Evolutionary conservation across 805 yeast genomes (phyloP).

Genomic region (Ogataea allantospora): DNA sequence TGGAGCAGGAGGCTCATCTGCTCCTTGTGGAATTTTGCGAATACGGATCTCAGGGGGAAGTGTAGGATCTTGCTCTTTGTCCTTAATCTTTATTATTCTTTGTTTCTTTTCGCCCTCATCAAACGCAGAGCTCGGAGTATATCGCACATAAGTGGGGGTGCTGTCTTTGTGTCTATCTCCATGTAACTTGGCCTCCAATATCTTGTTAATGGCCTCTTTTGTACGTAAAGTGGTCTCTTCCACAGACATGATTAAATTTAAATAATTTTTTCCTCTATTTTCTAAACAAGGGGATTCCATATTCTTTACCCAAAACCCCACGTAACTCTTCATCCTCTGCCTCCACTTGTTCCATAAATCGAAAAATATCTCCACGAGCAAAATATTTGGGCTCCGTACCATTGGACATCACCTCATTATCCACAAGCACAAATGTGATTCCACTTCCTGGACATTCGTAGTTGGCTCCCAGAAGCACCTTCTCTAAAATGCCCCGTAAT

Average conservation of each 20-base stretch:
- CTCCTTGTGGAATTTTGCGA: constrained; percentile 68
- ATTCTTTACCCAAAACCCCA: constrained; percentile 33
- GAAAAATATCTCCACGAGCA: constrained; percentile 41
- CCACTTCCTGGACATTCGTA: constrained; percentile 62
- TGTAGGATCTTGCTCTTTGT: constrained; percentile 76
- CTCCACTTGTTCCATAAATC: constrained; percentile 40
- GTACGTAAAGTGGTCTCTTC: constrained; percentile 53
- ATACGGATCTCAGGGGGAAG: constrained; percentile 76
- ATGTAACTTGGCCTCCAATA: constrained; percentile 43
- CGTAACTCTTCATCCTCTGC: constrained; percentile 43
- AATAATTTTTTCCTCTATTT: neutral
- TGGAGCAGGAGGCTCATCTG: constrained; percentile 54
- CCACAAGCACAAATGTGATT: constrained; percentile 47
- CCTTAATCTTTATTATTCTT: constrained; percentile 63
- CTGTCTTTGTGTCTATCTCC: constrained; percentile 29
- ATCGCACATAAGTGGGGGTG: constrained; percentile 43
- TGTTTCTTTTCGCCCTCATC: constrained; percentile 32
- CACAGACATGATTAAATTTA: constrained; percentile 7
- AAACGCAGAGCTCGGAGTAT: constrained; percentile 40
- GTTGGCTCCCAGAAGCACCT: constrained; percentile 48
- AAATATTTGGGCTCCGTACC: constrained; percentile 39
- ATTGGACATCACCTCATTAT: constrained; percentile 40
- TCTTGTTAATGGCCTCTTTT: constrained; percentile 48
- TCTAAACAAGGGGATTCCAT: constrained; percentile 19
- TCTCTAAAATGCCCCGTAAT: constrained; percentile 52